phyloP scores from a whole-genome alignment of 2,329 filamentous ascomycete species.

The Westerdykella sp. region DNA sequence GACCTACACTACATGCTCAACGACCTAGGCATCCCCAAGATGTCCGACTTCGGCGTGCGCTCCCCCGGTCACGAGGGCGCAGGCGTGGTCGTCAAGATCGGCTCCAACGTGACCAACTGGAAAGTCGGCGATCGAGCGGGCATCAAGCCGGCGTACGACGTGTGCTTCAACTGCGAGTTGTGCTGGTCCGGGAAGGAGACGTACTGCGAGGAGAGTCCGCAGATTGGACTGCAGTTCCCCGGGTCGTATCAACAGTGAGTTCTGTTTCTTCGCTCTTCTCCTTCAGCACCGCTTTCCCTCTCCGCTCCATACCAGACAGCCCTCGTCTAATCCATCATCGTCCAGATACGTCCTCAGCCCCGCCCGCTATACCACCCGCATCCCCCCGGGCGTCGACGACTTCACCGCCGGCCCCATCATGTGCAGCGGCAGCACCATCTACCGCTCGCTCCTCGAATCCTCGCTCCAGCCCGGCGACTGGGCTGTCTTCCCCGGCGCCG shows the following conservation, averaged over 20 bases:
- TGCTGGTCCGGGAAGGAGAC: constrained; percentile 37
- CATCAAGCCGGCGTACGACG: constrained; percentile 44
- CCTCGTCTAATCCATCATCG: constrained; percentile 27
- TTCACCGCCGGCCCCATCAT: constrained; percentile 55
- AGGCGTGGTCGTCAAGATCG: constrained; percentile 50
- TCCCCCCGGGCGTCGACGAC: constrained; percentile 51
- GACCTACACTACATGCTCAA: constrained; percentile 54
- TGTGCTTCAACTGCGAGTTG: constrained; percentile 46
- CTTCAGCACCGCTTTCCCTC: not conserved
- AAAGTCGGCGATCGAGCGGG: constrained; percentile 24
- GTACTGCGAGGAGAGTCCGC: constrained; percentile 32
- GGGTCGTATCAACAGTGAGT: constrained; percentile 46
- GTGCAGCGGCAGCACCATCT: constrained; percentile 55
- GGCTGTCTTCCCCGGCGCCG: constrained; percentile 53
- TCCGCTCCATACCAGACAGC: not conserved
- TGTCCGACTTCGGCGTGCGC: constrained; percentile 35
- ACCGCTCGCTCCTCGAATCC: constrained; percentile 50
- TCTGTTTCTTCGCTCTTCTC: not conserved
- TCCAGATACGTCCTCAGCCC: constrained; percentile 49
- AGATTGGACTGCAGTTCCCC: constrained; percentile 38
- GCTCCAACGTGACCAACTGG: constrained; percentile 46
- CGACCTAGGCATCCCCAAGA: constrained; percentile 40
- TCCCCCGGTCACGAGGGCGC: constrained; percentile 51
- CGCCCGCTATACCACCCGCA: constrained; percentile 47
- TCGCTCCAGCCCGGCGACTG: constrained; percentile 48